Evolutionary conservation across 768 basidiomycete species (phyloP).

Genomic region (Lactarius quietus): DNA sequence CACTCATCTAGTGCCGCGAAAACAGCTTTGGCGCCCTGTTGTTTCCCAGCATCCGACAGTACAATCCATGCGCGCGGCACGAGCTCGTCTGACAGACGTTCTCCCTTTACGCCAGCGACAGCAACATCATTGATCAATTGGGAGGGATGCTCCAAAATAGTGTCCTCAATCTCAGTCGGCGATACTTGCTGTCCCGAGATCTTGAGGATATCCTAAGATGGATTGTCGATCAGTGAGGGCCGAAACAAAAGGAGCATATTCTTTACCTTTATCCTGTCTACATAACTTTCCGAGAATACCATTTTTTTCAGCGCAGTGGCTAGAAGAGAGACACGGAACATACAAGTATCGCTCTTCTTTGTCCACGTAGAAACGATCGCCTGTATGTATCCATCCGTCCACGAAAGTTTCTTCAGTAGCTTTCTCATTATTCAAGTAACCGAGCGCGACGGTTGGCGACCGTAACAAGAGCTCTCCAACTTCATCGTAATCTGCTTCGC

Average conservation of each 20-base stretch:
- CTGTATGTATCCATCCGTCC: conserved; percentile 72
- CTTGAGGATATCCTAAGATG: conserved; percentile 66
- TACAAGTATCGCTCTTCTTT: conserved; percentile 64
- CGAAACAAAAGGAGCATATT: not conserved
- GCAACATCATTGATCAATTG: conserved; percentile 51
- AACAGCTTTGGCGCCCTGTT: conserved; percentile 40
- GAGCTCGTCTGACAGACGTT: conserved; percentile 66
- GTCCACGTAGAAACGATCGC: conserved; percentile 64
- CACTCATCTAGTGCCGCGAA: conserved; percentile 53
- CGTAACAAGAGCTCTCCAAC: conserved; percentile 63
- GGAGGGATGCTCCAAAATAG: conserved; percentile 57
- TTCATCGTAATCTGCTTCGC: conserved; percentile 51
- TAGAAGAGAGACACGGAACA: conserved; percentile 27
- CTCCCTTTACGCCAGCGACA: conserved; percentile 73
- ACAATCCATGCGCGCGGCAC: conserved; percentile 79
- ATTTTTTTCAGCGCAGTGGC: not conserved
- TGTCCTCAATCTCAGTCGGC: conserved; percentile 72
- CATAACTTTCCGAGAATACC: conserved; percentile 46
- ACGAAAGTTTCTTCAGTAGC: conserved; percentile 63
- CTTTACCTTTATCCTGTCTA: conserved; percentile 69
- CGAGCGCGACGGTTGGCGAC: conserved; percentile 53
- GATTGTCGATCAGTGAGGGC: not conserved
- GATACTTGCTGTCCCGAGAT: conserved; percentile 79
- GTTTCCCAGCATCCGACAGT: conserved; percentile 52
- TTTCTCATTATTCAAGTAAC: conserved; percentile 70